A percentile compares a stretch with the other conserved stretches of the same genome.
phyloP scores from a whole-genome alignment of 202 grass and related monocot genomes.

The Cymbopogon flexuosus region DNA sequence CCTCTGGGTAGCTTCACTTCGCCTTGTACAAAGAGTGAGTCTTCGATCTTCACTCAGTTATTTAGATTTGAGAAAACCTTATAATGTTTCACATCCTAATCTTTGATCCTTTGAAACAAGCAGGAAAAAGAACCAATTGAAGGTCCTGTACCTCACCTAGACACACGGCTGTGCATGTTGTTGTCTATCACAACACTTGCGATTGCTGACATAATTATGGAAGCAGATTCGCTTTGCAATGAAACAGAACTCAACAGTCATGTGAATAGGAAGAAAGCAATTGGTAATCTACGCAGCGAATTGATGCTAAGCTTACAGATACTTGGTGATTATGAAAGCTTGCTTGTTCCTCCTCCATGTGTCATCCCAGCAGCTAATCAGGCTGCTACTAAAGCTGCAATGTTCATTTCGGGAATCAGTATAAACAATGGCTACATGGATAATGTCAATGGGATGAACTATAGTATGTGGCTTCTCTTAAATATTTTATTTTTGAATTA shows the following conservation, averaged over 20 bases:
- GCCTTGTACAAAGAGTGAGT: conserved; percentile 88
- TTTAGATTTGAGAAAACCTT: not conserved
- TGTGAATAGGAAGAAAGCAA: conserved; percentile 37
- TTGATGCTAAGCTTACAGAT: conserved; percentile 75
- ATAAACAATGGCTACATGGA: conserved; percentile 55
- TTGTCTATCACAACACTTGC: conserved; percentile 80
- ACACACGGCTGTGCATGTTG: conserved; percentile 83
- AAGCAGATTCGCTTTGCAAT: conserved; percentile 44
- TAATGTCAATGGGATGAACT: conserved; percentile 57
- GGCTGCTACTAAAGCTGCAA: conserved; percentile 76
- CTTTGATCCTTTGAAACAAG: conserved; percentile 27
- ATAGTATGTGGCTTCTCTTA: conserved; percentile 46
- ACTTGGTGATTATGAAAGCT: conserved; percentile 76
- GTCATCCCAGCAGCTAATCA: conserved; percentile 73
- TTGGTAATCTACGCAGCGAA: conserved; percentile 46
- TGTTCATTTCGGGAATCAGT: conserved; percentile 64
- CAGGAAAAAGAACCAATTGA: conserved; percentile 94
- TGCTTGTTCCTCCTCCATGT: conserved; percentile 80
- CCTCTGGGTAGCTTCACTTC: conserved; percentile 91
- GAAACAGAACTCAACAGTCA: conserved; percentile 38
- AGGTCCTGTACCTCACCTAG: conserved; percentile 88
- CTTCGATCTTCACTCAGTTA: conserved; percentile 16
- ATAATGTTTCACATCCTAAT: conserved; percentile 36
- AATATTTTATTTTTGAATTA: conserved; percentile 30
- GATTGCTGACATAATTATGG: conserved; percentile 76